Base-by-base conservation (phyloP, 2,329 filamentous ascomycete genomes). In the Chaetomiaceae sp. region DNA sequence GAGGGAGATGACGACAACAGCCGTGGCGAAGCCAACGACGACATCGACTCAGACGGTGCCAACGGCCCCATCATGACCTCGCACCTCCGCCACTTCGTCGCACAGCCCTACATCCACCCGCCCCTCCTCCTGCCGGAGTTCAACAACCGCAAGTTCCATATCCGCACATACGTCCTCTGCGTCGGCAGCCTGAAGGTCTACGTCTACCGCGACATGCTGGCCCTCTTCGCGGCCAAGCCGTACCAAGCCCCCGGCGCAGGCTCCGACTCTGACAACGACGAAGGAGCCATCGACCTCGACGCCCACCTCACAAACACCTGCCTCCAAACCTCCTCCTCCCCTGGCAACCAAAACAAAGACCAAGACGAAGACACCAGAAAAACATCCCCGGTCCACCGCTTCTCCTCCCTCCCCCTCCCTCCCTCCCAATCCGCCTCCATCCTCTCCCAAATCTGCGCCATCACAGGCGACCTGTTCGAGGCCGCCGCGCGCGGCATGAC, bases 241-340 rank as follows among this genome's bases (percentile, higher is more conserved):
- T 99, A 97, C 69, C 63, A 69, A 1, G 65, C 85, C 0, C 92
- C 91, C 3, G 12, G 31, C 21, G 7, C 21, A 35, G 2, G 31
- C 21, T n/a, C 21, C 9, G 23, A 31, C 4, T 12, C 40, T 23
- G 60, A 67, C 20, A 63, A 67, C 25, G n/a, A n/a, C n/a, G n/a
- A n/a, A n/a, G n/a, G n/a, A n/a, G n/a, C n/a, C n/a, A 63, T 69
- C 6, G 76, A 86, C 58, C 79, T 96, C 5, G 81, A 82, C 44
- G 77, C 83, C 0, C 93, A 96, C 65, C 77, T 99, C 3, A 99
- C 93, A 39, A 99, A 99, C 67, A 97, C 93, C 2, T 99, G 93
- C 66, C 81, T 96, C 2, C 93, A 97, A 66, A 77, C 79, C 48
- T 73, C 66, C 39, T 68, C 73, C n/a, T n/a, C n/a, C n/a, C n/a